These are phyloP conservation scores for Tagetes erecta DNA, from an alignment of 129 eudicot species.

Conservation along the genomic window DNA sequence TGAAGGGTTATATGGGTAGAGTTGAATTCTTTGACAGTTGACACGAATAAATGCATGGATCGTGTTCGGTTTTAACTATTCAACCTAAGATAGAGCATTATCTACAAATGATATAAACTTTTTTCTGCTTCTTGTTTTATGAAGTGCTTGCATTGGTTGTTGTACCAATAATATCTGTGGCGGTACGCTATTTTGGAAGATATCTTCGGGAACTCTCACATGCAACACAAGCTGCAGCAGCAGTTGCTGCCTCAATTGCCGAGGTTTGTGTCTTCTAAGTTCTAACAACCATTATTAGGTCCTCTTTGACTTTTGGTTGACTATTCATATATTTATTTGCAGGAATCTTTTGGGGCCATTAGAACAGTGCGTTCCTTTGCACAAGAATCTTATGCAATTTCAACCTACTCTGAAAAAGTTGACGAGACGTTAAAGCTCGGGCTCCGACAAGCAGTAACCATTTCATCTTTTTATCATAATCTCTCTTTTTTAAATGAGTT, in stretches of 20 bases:
- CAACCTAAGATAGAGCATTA: not conserved
- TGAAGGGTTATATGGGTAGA: not conserved
- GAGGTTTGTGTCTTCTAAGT: conserved; percentile 32
- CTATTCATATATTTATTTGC: not conserved
- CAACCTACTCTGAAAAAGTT: conserved; percentile 49
- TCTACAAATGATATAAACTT: not conserved
- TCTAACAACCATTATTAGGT: not conserved
- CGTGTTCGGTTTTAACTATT: not conserved
- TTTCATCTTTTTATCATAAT: not conserved
- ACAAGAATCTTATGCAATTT: conserved; percentile 47
- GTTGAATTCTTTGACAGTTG: not conserved
- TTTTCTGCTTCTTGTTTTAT: conserved; percentile 8
- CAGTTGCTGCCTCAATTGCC: conserved; percentile 57
- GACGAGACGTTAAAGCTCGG: conserved; percentile 55
- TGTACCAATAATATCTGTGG: conserved; percentile 77
- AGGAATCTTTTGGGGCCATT: conserved; percentile 55
- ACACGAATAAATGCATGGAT: not conserved
- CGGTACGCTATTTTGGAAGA: conserved; percentile 51
- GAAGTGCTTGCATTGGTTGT: conserved; percentile 86
- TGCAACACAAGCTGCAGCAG: conserved; percentile 61
- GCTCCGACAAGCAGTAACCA: conserved; percentile 47
- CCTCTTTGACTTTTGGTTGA: conserved; percentile 8
- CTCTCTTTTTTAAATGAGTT: not conserved
- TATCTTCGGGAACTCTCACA: conserved; percentile 51
- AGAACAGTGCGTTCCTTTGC: conserved; percentile 50